Base-by-base conservation (phyloP, 2,329 filamentous ascomycete species). In the Stachybotrys echinatus region DNA sequence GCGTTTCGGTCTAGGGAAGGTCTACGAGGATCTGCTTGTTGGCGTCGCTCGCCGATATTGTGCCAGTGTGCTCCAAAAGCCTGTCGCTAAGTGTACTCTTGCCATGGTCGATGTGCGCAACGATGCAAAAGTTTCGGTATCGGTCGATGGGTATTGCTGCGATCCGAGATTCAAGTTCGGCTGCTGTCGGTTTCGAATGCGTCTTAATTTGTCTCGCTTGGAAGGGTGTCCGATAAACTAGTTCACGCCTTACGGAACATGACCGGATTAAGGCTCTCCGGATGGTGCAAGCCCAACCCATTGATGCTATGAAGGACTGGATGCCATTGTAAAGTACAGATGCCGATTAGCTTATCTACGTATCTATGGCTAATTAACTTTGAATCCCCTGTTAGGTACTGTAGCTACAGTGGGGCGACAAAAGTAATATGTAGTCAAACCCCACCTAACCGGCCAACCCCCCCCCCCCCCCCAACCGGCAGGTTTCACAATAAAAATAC, bases 61-160 rank as follows among this genome's bases (percentile, higher is more conserved):
- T 97, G 19, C 94, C 92, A 1, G 94, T 99, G 55, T 95, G 77
- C 75, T 99, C 94, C 54, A 99, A 80, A 48, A 99, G 74, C 3
- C 94, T 87, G 64, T 99, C 94, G 58, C 87, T 92, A 48, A 99
- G 83, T 5, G 94, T 99, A 65, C 89, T 95, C 72, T 99, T 99
- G 62, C 94, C 94, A 83, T 99, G 94, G 68, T 99, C 94, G 65
- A 99, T 95, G 68, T 99, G 94, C 10, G 94, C 94, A 47, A 99
- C 92, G 62, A 99, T 97, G 71, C 94, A 99, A 68, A 99, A 99
- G 69, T 99, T 99, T 55, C 94, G 87, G 58, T 84, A 92, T 19
- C 88, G 81, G 50, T 87, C 83, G 61, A 92, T 86, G 3, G 88
- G 88, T 49, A 92, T 92, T 6, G 81, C 83, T 17, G 83, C 75